Evolutionary conservation across 352 stramenopile species (phyloP).

Genomic region (Plasmopara viticola): DNA sequence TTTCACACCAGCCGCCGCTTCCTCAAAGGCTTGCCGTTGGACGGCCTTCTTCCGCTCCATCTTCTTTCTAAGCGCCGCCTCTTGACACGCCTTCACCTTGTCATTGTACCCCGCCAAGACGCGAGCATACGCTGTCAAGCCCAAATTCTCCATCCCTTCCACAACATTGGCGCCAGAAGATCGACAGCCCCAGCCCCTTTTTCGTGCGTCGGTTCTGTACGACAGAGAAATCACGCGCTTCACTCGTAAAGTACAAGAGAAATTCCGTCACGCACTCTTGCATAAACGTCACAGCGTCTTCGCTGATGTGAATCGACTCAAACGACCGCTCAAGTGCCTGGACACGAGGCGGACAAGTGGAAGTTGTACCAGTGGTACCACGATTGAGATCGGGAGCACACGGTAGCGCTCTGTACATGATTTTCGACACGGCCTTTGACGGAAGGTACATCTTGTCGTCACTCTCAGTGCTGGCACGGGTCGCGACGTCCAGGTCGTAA

Average conservation of each 20-base stretch:
- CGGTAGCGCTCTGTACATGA: constrained; percentile 58
- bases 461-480: constrained; percentile 45
- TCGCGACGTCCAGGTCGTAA: constrained; percentile 59
- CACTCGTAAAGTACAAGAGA: constrained; percentile 73
- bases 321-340: constrained; percentile 5
- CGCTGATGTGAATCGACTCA: constrained; percentile 60
- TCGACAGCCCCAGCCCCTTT: constrained; percentile 40
- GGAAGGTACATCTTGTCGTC: constrained; percentile 81
- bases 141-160: constrained; percentile 60
- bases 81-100: constrained; percentile 61
- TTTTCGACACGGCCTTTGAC: constrained; percentile 53
- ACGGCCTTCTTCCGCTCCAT: constrained; percentile 47
- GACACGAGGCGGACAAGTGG: constrained; percentile 3
- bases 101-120: constrained; percentile 58
- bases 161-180: constrained; percentile 60
- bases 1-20: constrained; percentile 13
- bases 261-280: constrained; percentile 85
- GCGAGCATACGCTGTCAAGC: constrained; percentile 57
- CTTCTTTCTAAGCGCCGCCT: constrained; percentile 51
- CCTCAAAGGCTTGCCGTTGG: constrained; percentile 30
- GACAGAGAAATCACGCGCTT: constrained; percentile 58
- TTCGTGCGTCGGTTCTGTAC: constrained; percentile 50
- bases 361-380: not conserved
- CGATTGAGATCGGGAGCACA: constrained; percentile 5
- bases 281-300: constrained; percentile 72